Evolutionary conservation across 495 filamentous ascomycete species (phyloP).

Genomic region (Chlorociboria aeruginascens): DNA sequence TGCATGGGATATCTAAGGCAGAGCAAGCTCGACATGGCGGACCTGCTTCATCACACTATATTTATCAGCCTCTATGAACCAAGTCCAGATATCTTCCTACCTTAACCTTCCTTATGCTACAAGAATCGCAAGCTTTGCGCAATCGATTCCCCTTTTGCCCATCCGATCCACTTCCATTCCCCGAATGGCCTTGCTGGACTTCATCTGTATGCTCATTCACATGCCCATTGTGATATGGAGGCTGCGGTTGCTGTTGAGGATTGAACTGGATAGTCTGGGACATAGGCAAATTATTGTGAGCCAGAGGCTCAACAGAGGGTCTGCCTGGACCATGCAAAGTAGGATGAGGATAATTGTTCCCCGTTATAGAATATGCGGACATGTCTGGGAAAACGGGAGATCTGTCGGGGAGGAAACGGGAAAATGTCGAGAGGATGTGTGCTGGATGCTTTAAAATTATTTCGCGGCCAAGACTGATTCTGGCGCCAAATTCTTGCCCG

Average conservation of each 20-base stretch:
- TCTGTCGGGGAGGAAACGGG: conserved; percentile 1
- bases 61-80: background rate
- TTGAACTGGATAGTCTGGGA: conserved; percentile 1
- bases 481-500: too few relatives aligned
- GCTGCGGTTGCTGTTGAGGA: conserved; percentile 8
- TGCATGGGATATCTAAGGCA: conserved; percentile 72
- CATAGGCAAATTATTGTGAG: conserved; percentile 1
- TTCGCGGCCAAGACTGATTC: background rate
- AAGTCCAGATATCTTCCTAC: conserved; percentile 28
- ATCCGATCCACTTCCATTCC: conserved; percentile 2
- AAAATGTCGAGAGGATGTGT: background rate
- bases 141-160: conserved; percentile 37
- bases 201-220: background rate
- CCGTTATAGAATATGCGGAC: conserved; percentile 2
- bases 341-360: conserved; percentile 2
- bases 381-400: background rate
- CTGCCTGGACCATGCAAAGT: background rate
- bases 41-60: conserved; percentile 67
- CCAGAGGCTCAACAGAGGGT: background rate
- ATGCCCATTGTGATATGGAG: conserved; percentile 7
- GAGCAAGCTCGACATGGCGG: conserved; percentile 73
- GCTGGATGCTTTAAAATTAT: background rate
- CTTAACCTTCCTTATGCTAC: conserved; percentile 78
- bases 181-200: conserved; percentile 1
- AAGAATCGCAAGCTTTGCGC: conserved; percentile 75